Conservation (phyloP, 2,329 filamentous ascomycete genomes). For the Paecilomyces formosus region DNA sequence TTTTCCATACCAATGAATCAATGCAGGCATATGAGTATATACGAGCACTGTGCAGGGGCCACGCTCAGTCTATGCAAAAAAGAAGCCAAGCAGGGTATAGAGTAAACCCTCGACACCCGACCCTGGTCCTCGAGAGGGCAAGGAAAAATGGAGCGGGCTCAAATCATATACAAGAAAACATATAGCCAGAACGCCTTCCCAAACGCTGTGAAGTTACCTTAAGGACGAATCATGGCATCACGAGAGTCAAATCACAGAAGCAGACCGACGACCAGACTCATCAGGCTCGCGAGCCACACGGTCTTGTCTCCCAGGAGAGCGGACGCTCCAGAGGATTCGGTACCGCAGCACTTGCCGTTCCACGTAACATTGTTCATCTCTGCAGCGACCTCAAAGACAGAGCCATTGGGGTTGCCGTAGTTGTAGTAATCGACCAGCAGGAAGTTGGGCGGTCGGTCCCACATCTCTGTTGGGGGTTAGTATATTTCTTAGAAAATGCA, state of each 20-base stretch:
- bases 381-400: slow-evolving; percentile 69
- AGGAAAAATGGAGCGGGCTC: not conserved
- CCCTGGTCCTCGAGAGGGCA: not conserved
- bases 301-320: slow-evolving; percentile 8
- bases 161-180: not conserved
- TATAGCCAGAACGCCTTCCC: not conserved
- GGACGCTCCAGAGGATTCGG: slow-evolving; percentile 15
- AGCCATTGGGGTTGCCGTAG: slow-evolving; percentile 58
- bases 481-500: not conserved
- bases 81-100: not conserved
- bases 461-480: slow-evolving; percentile 35
- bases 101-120: not conserved
- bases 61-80: not conserved
- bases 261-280: not conserved
- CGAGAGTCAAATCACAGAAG: not conserved
- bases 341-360: slow-evolving; percentile 35
- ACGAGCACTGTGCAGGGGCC: not conserved
- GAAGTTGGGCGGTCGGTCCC: slow-evolving; percentile 66
- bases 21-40: not conserved
- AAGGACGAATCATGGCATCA: not conserved
- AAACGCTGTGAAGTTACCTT: not conserved
- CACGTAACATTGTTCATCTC: slow-evolving; percentile 67
- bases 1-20: not conserved
- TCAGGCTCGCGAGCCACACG: not conserved
- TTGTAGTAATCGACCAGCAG: slow-evolving; percentile 85